phyloP scores from a whole-genome alignment of 148 eudicot genomes.

The Linanthus parryae region DNA sequence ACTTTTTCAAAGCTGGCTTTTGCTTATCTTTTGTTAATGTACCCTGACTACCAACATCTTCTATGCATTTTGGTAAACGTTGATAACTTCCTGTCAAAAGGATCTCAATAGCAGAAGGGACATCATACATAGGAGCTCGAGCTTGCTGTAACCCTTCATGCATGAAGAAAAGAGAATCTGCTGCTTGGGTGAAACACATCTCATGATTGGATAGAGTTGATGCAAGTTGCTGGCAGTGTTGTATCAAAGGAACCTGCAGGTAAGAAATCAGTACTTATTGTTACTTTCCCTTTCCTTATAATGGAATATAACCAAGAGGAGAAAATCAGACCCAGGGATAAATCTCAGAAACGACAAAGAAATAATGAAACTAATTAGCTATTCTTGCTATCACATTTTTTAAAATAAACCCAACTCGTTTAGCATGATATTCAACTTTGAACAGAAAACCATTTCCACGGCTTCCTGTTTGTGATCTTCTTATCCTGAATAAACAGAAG shows the following conservation, averaged over 20 bases:
- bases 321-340: background rate
- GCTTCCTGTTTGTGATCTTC: no score
- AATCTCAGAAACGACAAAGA: background rate
- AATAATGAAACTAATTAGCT: conserved; percentile 1
- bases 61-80: conserved; percentile 91
- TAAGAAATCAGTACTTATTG: conserved; percentile 8
- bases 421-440: no score
- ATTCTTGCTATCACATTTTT: no score
- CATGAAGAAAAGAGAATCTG: conserved; percentile 95
- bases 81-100: conserved; percentile 88
- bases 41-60: conserved; percentile 79
- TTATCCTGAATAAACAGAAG: no score
- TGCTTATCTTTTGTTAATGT: conserved; percentile 67
- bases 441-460: no score
- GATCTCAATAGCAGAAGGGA: conserved; percentile 91
- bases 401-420: no score
- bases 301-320: background rate
- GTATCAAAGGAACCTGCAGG: conserved; percentile 93
- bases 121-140: conserved; percentile 98
- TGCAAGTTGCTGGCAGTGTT: conserved; percentile 82
- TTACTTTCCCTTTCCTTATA: no score
- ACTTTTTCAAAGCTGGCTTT: conserved; percentile 75
- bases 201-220: conserved; percentile 94
- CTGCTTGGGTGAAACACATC: conserved; percentile 92
- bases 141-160: conserved; percentile 98